A percentile compares a stretch with the other conserved stretches of the same genome.
These are phyloP conservation scores for Suhomyces sp. DNA, from an alignment of 805 yeast genomes.

Conservation along the genomic window DNA sequence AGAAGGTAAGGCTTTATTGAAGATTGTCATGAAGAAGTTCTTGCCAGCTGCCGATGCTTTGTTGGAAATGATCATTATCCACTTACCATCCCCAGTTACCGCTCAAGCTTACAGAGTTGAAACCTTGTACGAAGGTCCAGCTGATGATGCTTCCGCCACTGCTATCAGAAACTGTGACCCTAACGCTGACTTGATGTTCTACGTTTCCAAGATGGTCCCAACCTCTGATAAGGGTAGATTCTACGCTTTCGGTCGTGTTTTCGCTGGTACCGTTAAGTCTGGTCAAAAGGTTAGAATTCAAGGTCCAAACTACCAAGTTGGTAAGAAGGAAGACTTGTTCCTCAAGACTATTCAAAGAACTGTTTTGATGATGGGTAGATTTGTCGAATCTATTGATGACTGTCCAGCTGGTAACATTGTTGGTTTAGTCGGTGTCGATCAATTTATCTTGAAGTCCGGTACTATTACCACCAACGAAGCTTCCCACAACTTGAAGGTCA, in stretches of 20 bases:
- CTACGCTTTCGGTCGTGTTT: conserved; percentile 99
- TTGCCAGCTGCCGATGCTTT: conserved; percentile 99
- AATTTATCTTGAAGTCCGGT: conserved; percentile 99
- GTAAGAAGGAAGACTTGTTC: conserved; percentile 97
- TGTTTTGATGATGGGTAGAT: conserved; percentile 99
- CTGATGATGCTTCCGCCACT: conserved; percentile 83
- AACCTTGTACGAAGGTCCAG: conserved; percentile 98
- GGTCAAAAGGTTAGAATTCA: conserved; percentile 99
- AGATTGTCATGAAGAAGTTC: conserved; percentile 99
- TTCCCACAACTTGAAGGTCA: conserved; percentile 99
- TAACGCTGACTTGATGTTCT: conserved; percentile 95
- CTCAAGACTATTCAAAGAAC: conserved; percentile 98
- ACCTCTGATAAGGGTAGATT: conserved; percentile 99
- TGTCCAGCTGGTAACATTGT: conserved; percentile 99
- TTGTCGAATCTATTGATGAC: conserved; percentile 97
- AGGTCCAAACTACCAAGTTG: conserved; percentile 99
- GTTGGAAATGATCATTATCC: conserved; percentile 96
- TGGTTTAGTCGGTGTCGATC: conserved; percentile 99
- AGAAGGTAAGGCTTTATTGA: conserved; percentile 97
- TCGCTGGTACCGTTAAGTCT: conserved; percentile 98
- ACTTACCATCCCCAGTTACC: conserved; percentile 99
- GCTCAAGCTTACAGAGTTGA: conserved; percentile 99
- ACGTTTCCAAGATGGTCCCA: conserved; percentile 99
- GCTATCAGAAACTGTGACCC: conserved; percentile 99
- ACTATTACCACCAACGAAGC: conserved; percentile 95